Conservation (phyloP, 2,329 filamentous ascomycete species). For the Ceratocystis huliohia region DNA sequence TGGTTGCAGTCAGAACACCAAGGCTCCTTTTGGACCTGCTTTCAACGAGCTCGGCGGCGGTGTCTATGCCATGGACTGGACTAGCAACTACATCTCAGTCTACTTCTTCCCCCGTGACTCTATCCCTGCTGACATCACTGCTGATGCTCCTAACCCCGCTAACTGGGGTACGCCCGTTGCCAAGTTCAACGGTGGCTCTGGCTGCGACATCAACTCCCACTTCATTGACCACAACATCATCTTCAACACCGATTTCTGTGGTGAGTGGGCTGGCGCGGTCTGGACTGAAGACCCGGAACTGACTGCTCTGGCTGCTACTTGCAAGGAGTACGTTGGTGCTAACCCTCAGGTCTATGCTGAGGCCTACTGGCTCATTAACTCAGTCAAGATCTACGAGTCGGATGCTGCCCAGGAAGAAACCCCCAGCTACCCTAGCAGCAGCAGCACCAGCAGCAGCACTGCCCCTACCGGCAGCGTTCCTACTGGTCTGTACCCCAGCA, state of each 20-base stretch:
- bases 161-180: conserved; percentile 59
- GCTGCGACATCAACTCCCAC: conserved; percentile 57
- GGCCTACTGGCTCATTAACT: conserved; percentile 67
- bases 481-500: no score
- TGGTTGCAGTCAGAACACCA: conserved; percentile 48
- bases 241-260: conserved; percentile 77
- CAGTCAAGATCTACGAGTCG: conserved; percentile 45
- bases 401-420: no score
- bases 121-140: conserved; percentile 51
- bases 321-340: conserved; percentile 56
- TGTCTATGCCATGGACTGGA: conserved; percentile 68
- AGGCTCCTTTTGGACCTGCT: conserved; percentile 47
- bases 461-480: no score
- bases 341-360: conserved; percentile 59
- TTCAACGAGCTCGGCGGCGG: conserved; percentile 62
- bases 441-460: no score
- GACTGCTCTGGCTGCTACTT: conserved; percentile 47
- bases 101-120: conserved; percentile 65
- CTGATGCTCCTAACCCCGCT: conserved; percentile 48
- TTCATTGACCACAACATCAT: conserved; percentile 66
- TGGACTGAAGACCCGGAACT: conserved; percentile 50
- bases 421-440: no score
- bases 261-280: conserved; percentile 65
- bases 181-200: conserved; percentile 50
- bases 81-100: conserved; percentile 53